A percentile compares a stretch with the other conserved stretches of the same genome.
phyloP scores from a whole-genome alignment of 108 stramenopile genomes.

The Poteriospumella lacustris region DNA sequence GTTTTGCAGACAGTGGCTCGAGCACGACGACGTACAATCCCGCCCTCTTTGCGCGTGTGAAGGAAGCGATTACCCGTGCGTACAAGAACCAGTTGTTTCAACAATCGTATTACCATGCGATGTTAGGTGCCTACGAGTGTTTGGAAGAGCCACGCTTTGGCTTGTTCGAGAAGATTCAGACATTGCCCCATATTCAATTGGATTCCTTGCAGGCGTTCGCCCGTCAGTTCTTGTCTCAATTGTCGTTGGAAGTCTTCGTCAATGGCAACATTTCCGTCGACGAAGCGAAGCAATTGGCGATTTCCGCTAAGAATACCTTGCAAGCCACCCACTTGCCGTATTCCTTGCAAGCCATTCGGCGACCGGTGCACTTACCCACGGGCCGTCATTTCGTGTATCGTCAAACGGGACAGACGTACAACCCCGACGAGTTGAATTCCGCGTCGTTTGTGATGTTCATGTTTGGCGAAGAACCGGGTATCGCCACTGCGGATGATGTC shows the following conservation, averaged over 20 bases:
- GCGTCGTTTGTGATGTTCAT: slow-evolving; percentile 43
- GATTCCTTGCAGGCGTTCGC: slow-evolving; percentile 51
- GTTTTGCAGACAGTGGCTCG: slow-evolving; percentile 10
- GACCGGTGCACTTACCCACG: slow-evolving; percentile 56
- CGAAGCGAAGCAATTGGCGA: slow-evolving; percentile 51
- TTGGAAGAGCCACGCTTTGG: slow-evolving; percentile 51
- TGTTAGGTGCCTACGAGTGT: slow-evolving; percentile 55
- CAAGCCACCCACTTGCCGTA: slow-evolving; percentile 23
- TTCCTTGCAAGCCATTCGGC: slow-evolving; percentile 24
- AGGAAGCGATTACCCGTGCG: slow-evolving; percentile 45
- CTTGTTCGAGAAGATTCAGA: slow-evolving; percentile 48
- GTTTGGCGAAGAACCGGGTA: slow-evolving; percentile 43
- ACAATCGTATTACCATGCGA: slow-evolving; percentile 65
- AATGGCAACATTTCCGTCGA: slow-evolving; percentile 63
- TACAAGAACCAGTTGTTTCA: slow-evolving; percentile 56
- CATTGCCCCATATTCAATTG: slow-evolving; percentile 39
- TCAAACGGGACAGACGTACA: slow-evolving; percentile 38
- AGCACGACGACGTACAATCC: slow-evolving; percentile 11
- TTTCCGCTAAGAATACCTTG: slow-evolving; percentile 31
- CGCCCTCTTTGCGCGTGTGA: slow-evolving; percentile 57
- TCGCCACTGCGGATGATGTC: not conserved
- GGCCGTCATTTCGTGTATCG: slow-evolving; percentile 46
- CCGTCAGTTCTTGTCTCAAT: slow-evolving; percentile 41
- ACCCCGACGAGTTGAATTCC: slow-evolving; percentile 56
- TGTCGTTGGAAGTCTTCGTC: slow-evolving; percentile 58